A percentile compares a stretch with the other conserved stretches of the same genome.
These are phyloP conservation scores for Leccinum glutinopallens DNA, from an alignment of 1,284 basidiomycete species.

Conservation along the genomic window DNA sequence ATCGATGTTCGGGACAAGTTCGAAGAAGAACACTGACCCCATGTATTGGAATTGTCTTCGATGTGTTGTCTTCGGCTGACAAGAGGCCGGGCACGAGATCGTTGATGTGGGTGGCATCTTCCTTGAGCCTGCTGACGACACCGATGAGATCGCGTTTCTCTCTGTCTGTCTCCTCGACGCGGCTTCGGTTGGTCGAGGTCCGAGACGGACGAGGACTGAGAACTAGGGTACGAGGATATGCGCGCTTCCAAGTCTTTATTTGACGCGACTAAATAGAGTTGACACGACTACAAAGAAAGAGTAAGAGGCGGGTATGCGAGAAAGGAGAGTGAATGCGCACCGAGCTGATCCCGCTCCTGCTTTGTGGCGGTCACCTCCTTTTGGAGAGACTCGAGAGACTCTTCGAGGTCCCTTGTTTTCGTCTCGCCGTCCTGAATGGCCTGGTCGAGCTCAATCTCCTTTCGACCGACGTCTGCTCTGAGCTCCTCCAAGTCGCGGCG, in stretches of 20 bases:
- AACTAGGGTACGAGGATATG: constrained; percentile 51
- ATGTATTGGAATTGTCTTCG: too few relatives aligned
- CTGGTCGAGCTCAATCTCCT: constrained; percentile 79
- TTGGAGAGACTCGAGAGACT: constrained; percentile 49
- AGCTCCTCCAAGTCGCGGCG: constrained; percentile 62
- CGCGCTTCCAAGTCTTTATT: constrained; percentile 56
- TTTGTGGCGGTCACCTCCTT: constrained; percentile 56
- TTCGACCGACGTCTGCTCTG: constrained; percentile 62
- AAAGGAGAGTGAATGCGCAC: constrained; percentile 41
- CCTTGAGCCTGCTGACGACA: constrained; percentile 72
- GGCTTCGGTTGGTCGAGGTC: constrained; percentile 58
- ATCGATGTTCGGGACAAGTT: constrained; percentile 58
- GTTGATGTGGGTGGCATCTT: constrained; percentile 55
- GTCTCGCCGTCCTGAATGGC: constrained; percentile 73
- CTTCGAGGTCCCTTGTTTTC: constrained; percentile 55
- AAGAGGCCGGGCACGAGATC: too few relatives aligned
- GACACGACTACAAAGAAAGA: background rate
- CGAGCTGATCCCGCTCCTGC: constrained; percentile 63
- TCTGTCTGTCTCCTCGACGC: constrained; percentile 69
- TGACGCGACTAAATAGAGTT: constrained; percentile 44
- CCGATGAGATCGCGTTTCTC: constrained; percentile 80
- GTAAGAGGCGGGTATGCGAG: constrained; percentile 11
- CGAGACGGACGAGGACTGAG: constrained; percentile 58
- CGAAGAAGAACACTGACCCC: constrained; percentile 58
- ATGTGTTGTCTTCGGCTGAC: too few relatives aligned